Evolutionary conservation across 768 basidiomycete species (phyloP).

Genomic region (Lactarius pseudohatsudake): DNA sequence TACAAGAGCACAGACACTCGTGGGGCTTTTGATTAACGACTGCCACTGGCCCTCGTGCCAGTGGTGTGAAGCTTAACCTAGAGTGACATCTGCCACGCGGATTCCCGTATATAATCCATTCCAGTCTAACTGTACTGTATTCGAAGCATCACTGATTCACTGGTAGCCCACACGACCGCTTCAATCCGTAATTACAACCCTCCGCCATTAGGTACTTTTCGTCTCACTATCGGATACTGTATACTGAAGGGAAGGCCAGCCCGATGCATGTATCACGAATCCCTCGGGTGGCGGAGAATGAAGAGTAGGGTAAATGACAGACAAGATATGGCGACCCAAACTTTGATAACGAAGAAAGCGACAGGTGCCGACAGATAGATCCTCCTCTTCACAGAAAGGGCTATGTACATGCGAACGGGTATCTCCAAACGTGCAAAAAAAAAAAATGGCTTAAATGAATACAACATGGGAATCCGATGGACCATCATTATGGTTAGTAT

Average conservation of each 20-base stretch:
- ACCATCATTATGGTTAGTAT: background rate
- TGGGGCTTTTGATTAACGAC: background rate
- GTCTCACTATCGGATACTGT: background rate
- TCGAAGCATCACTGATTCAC: background rate
- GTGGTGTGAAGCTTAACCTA: background rate
- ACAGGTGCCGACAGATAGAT: background rate
- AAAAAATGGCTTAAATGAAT: conserved; percentile 9
- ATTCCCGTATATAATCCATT: background rate
- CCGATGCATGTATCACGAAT: background rate
- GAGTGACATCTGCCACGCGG: background rate
- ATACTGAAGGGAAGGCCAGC: background rate
- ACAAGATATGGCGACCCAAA: background rate
- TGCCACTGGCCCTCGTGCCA: background rate
- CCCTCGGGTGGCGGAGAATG: background rate
- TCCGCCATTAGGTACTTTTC: background rate
- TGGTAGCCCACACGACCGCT: background rate
- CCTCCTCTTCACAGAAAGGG: background rate
- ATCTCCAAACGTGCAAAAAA: conserved; percentile 1
- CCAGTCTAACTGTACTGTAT: background rate
- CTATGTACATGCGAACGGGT: background rate
- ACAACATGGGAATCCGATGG: conserved; percentile 8
- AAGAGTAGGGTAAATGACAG: background rate
- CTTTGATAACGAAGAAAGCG: background rate
- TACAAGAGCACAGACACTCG: no score
- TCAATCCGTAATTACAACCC: background rate